phyloP scores from a whole-genome alignment of 768 basidiomycete species.

The Boletus sp. region DNA sequence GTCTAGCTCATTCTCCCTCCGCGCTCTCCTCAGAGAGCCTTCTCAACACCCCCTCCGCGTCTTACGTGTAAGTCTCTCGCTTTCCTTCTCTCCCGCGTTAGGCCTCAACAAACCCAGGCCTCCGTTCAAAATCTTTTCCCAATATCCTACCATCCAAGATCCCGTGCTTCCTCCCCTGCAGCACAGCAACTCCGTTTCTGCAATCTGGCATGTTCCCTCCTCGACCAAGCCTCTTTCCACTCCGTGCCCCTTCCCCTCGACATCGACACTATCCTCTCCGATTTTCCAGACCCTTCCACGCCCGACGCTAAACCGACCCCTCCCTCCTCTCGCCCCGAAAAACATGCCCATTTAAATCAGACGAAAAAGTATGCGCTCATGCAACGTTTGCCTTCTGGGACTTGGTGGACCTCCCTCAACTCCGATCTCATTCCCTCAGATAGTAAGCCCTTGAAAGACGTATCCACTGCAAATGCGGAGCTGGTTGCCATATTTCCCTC shows the following conservation, averaged over 20 bases:
- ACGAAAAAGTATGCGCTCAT: constrained; percentile 69
- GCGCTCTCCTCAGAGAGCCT: constrained; percentile 53
- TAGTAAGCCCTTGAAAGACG: constrained; percentile 42
- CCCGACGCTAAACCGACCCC: constrained; percentile 23
- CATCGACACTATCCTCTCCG: constrained; percentile 41
- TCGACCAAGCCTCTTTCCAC: constrained; percentile 64
- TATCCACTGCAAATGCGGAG: constrained; percentile 67
- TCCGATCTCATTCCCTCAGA: constrained; percentile 39
- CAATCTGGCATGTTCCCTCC: constrained; percentile 64
- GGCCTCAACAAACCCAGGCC: constrained; percentile 35
- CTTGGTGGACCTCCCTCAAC: constrained; percentile 75
- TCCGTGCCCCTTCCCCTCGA: constrained; percentile 44
- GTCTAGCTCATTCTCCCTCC: constrained; percentile 44
- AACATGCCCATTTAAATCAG: constrained; percentile 28
- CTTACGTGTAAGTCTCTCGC: constrained; percentile 47
- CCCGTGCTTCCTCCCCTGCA: constrained; percentile 59
- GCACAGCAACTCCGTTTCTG: constrained; percentile 73
- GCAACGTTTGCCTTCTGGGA: constrained; percentile 72
- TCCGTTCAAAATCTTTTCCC: constrained; percentile 69
- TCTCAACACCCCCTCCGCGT: constrained; percentile 51
- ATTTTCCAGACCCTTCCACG: constrained; percentile 20
- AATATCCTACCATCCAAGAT: constrained; percentile 62
- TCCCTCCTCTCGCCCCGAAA: constrained; percentile 17
- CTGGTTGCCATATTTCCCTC: constrained; percentile 72
- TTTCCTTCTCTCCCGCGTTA: constrained; percentile 12